Conservation (phyloP, 1,139 yeast genomes). For the Suhomyces ambrosiae region DNA sequence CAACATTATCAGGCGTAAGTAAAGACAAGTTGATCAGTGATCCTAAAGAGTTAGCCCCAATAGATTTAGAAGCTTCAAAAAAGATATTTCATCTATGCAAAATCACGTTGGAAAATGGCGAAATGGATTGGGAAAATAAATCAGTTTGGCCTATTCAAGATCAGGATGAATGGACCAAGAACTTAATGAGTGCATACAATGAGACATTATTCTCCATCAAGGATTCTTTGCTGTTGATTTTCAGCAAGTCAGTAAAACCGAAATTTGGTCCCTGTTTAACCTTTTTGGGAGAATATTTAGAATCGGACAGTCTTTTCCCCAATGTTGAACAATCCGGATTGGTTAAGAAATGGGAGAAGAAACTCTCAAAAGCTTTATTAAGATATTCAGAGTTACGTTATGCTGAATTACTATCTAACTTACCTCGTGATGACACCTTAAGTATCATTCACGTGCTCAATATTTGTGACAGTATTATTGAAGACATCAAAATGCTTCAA, state of each 20-base stretch:
- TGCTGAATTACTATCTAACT: slow-evolving; percentile 53
- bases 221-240: slow-evolving; percentile 47
- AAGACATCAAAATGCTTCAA: slow-evolving; percentile 54
- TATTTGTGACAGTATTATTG: slow-evolving; percentile 57
- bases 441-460: slow-evolving; percentile 60
- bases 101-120: slow-evolving; percentile 34
- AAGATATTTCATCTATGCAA: slow-evolving; percentile 34
- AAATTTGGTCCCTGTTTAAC: slow-evolving; percentile 58
- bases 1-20: slow-evolving; percentile 45
- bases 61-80: slow-evolving; percentile 31
- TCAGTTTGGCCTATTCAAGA: slow-evolving; percentile 52
- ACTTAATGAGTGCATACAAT: slow-evolving; percentile 50
- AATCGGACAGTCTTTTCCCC: slow-evolving; percentile 48
- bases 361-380: slow-evolving; percentile 50
- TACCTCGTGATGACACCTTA: slow-evolving; percentile 68
- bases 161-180: slow-evolving; percentile 53
- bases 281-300: slow-evolving; percentile 55
- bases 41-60: slow-evolving; percentile 33
- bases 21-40: slow-evolving; percentile 32
- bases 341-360: slow-evolving; percentile 54
- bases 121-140: slow-evolving; percentile 39
- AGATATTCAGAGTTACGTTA: slow-evolving; percentile 62
- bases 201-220: slow-evolving; percentile 51
- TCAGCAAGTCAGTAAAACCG: slow-evolving; percentile 54
- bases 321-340: slow-evolving; percentile 40